phyloP scores from a whole-genome alignment of 176 grass and related monocot species.

The barley (Hordeum vulgare) region MorexV3_pseudomolecules_assembly NC_058520.1:407187478-407187977 shows the following conservation, averaged over 20 bases:
- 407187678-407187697: not conserved
- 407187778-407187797: no score
- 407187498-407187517: conserved; percentile 82
- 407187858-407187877: no score
- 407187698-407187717: not conserved
- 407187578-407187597: not conserved
- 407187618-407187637: not conserved
- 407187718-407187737: not conserved
- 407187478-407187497: conserved; percentile 77
- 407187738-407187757: not conserved
- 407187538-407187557: conserved; percentile 78
- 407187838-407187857: no score
- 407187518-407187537: conserved; percentile 76
- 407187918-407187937: no score
- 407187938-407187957: no score
- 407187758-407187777: no score
- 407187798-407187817: no score
- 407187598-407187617: not conserved
- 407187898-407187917: no score
- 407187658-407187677: not conserved
- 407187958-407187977: no score
- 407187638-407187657: not conserved
- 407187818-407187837: no score
- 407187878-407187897: no score
- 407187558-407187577: conserved; percentile 64